Evolutionary conservation across 176 grass and related monocot genomes (phyloP), one percentile per base, ranked within the genome.

Genomic region (Oryza punctata): DNA sequence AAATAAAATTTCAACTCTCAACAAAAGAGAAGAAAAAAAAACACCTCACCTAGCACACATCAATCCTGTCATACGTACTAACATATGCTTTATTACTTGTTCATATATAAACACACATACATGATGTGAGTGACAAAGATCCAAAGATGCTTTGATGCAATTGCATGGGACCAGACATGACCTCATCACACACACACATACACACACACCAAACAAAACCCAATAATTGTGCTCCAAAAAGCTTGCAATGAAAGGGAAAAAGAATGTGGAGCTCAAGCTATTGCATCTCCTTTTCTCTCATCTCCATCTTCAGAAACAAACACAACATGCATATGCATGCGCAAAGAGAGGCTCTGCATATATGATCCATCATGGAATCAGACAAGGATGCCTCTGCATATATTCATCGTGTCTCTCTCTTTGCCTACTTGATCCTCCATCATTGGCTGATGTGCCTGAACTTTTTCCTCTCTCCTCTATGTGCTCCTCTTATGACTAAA

Each of bases 171-270:
- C 66, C 71, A 65, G 11, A 26, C 40, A 45, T 71, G 77, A 81
- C 44, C 49, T 61, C 78, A 69, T 46, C 46, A 61, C 70, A 19
- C 47, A 57, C 52, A 54, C 10, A 49, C 9, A 35, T 5, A 35
- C 61, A 19, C 15, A 57, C 52, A 54, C 10, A 33, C 9, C 33
- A 46, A 72, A 50, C 4, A 70, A 14, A 46, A 33, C 14, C 37
- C 82, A 85, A 89, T 78, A 75, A 85, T 60, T 77, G 67, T 73
- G 83, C 37, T 43, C 72, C 44, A 19, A 72, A 66, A 67, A 66
- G 12, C 12, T 30, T 67, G 57, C 69, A 65, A 86, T 37, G 45
- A 67, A 86, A 57, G 52, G 52, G 7, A 3, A 3, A 61, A 61
- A 61, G 2, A 54, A 71, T 63, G 73, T 77, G 57, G 78, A 24